Conservation (phyloP, 140 eudicot genomes). For the Flaveria floridana region DNA sequence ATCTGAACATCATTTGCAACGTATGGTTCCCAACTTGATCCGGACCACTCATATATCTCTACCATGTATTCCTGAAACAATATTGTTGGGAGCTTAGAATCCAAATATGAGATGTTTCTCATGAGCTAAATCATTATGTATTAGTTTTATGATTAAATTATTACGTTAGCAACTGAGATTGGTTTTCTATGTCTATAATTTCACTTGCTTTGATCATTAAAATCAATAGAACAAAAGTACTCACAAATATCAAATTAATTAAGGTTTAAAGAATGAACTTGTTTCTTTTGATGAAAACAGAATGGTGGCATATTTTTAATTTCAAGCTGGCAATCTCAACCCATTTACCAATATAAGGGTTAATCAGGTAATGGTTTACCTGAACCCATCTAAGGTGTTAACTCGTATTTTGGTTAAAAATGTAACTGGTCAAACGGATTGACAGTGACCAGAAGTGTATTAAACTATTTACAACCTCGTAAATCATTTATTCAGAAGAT, state of each 20-base stretch:
- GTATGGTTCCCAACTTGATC: constrained; percentile 84
- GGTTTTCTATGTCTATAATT: neutral
- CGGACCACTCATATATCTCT: constrained; percentile 90
- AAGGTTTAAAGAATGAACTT: constrained; percentile 3
- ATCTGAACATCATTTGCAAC: constrained; percentile 82
- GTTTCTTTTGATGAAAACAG: neutral
- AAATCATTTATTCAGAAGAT: neutral
- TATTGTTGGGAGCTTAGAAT: neutral
- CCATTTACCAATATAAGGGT: neutral
- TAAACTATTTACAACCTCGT: neutral
- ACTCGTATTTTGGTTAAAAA: neutral
- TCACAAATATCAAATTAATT: constrained; percentile 10
- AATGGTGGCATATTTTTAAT: neutral
- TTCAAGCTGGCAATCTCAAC: neutral
- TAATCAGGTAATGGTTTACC: neutral
- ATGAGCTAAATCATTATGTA: neutral
- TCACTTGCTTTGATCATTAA: neutral
- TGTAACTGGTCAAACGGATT: neutral
- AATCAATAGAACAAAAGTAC: neutral
- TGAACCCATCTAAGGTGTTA: neutral
- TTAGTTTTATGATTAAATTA: neutral
- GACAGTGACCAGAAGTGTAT: neutral
- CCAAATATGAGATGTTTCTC: neutral
- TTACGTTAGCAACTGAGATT: neutral
- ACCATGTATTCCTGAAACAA: constrained; percentile 71